phyloP scores from a whole-genome alignment of 352 stramenopile genomes.

The Achlya hypogyna region DNA sequence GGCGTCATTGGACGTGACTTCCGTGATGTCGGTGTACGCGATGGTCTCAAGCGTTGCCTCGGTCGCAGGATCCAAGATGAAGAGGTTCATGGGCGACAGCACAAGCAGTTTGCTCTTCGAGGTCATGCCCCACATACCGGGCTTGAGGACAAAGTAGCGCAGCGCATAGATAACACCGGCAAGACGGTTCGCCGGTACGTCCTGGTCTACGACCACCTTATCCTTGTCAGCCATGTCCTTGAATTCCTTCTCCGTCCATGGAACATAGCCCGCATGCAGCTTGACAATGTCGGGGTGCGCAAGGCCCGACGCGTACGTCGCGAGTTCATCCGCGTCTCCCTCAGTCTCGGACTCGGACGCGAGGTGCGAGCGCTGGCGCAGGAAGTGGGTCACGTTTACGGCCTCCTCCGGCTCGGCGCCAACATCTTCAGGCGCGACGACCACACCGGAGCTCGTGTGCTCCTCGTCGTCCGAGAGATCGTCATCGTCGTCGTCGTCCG shows the following conservation, averaged over 20 bases:
- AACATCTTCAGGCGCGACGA: not conserved
- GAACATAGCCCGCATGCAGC: constrained; percentile 7
- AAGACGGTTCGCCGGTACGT: constrained; percentile 56
- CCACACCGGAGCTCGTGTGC: not conserved
- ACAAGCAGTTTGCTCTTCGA: constrained; percentile 48
- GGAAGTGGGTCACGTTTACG: not conserved
- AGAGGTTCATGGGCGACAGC: constrained; percentile 69
- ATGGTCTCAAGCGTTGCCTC: constrained; percentile 83
- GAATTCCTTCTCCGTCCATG: constrained; percentile 8
- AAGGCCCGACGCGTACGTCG: not conserved
- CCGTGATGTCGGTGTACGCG: constrained; percentile 81
- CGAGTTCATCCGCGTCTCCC: not conserved
- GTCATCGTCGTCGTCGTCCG: not conserved
- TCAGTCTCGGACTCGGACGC: not conserved
- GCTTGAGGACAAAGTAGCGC: constrained; percentile 72
- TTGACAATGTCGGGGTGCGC: constrained; percentile 15
- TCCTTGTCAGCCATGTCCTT: constrained; percentile 14
- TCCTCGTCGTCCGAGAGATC: not conserved
- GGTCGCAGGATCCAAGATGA: constrained; percentile 73
- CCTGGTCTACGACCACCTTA: constrained; percentile 28
- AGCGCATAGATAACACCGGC: constrained; percentile 75
- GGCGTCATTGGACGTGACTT: constrained; percentile 58
- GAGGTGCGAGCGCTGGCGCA: constrained; percentile 14
- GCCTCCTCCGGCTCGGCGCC: not conserved
- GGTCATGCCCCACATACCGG: not conserved